Evolutionary conservation across 73 alveolate genomes (phyloP).

Genomic region (Paramecium sonneborni): DNA sequence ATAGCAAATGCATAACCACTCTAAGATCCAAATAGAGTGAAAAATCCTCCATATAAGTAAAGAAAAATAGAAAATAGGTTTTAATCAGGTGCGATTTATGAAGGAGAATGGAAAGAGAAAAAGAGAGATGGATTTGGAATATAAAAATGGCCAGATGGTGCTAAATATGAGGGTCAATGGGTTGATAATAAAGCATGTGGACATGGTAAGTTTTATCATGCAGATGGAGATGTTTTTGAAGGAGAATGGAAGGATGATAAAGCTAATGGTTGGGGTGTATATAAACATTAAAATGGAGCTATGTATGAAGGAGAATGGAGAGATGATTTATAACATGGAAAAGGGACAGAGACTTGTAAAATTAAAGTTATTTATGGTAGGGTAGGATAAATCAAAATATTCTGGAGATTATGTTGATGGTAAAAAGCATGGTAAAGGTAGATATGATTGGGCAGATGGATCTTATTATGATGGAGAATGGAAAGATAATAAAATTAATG

Average conservation of each 20-base stretch:
- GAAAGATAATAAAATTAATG: conserved; percentile 70
- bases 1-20: background rate
- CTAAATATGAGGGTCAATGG: conserved; percentile 74
- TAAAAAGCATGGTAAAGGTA: conserved; percentile 67
- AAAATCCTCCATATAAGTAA: conserved; percentile 16
- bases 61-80: background rate
- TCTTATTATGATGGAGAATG: conserved; percentile 84
- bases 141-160: conserved; percentile 89
- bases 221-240: conserved; percentile 77
- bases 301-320: conserved; percentile 45
- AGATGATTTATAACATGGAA: conserved; percentile 35
- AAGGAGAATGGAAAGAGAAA: conserved; percentile 89
- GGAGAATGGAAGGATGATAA: conserved; percentile 81
- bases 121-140: conserved; percentile 87
- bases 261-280: conserved; percentile 46
- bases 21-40: background rate
- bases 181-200: conserved; percentile 81
- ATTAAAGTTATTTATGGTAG: background rate
- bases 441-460: conserved; percentile 77
- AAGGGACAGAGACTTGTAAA: conserved; percentile 3
- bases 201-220: conserved; percentile 81
- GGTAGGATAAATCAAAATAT: conserved; percentile 68
- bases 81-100: conserved; percentile 80
- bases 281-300: conserved; percentile 30
- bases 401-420: conserved; percentile 69